Percentiles rank a stretch among this genome's conserved stretches.
phyloP scores from a whole-genome alignment of 352 stramenopile species.

The Pythium phragmitis region DNA sequence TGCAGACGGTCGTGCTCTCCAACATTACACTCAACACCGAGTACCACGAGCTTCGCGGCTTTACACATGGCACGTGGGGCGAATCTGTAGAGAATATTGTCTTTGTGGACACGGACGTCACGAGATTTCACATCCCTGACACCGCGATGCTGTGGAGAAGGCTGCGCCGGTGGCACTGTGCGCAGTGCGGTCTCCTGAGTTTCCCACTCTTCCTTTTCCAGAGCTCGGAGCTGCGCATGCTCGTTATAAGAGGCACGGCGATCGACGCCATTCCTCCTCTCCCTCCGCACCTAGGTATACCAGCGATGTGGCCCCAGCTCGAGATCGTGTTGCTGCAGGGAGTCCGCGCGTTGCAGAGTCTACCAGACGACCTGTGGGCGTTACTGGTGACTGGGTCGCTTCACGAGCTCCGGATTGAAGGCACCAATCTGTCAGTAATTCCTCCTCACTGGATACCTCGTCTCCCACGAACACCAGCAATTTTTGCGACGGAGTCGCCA shows the following conservation, averaged over 20 bases:
- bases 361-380: constrained; percentile 3
- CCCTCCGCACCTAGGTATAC: neutral
- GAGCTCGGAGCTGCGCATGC: neutral
- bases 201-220: constrained; percentile 7
- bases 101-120: constrained; percentile 6
- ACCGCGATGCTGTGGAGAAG: neutral
- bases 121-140: neutral
- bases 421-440: constrained; percentile 2
- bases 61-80: neutral
- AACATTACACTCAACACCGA: neutral
- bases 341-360: neutral
- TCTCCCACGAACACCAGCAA: neutral
- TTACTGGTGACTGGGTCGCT: neutral
- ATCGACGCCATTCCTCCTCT: constrained; percentile 3
- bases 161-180: constrained; percentile 1
- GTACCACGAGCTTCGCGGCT: neutral
- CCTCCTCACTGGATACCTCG: neutral
- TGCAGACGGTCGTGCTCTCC: neutral
- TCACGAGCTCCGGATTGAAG: neutral
- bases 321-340: neutral
- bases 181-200: neutral
- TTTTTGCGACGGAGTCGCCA: neutral
- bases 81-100: neutral
- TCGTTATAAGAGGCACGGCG: neutral
- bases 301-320: constrained; percentile 6